Conservation (phyloP, 2,329 filamentous ascomycete genomes). For the Rutstroemia sp. region DNA sequence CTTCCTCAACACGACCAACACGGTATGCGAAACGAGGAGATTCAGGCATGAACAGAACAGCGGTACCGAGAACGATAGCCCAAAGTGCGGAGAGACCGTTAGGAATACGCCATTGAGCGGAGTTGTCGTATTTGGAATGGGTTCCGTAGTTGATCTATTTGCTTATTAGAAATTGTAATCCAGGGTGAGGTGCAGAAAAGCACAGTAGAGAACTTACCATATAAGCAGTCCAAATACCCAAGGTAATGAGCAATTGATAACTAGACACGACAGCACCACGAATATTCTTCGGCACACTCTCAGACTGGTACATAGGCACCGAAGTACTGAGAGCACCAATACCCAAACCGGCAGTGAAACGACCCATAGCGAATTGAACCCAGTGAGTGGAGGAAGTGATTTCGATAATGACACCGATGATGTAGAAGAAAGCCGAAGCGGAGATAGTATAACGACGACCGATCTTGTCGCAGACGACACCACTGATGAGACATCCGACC, state of each 20-base stretch:
- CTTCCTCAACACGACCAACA: conserved; percentile 39
- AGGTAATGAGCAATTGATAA: conserved; percentile 63
- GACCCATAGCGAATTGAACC: conserved; percentile 58
- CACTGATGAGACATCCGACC: conserved; percentile 49
- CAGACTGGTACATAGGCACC: conserved; percentile 62
- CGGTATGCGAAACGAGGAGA: conserved; percentile 45
- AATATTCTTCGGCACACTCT: conserved; percentile 56
- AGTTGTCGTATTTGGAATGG: conserved; percentile 33
- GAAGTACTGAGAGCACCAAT: conserved; percentile 58
- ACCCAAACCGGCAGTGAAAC: conserved; percentile 58
- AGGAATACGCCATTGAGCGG: conserved; percentile 56
- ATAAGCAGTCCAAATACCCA: conserved; percentile 55
- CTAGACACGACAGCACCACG: conserved; percentile 55
- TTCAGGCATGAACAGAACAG: conserved; percentile 48
- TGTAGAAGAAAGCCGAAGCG: conserved; percentile 50
- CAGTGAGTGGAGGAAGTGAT: conserved; percentile 48
- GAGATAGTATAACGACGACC: conserved; percentile 57
- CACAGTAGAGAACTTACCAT: conserved; percentile 32
- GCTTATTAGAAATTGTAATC: conserved; percentile 29
- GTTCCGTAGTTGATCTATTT: conserved; percentile 53
- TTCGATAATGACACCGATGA: conserved; percentile 57
- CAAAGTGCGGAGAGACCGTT: conserved; percentile 49
- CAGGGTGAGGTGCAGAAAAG: neutral
- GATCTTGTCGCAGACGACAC: conserved; percentile 52
- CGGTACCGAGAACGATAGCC: conserved; percentile 43